These are phyloP conservation scores for Penicillium parvum DNA, from an alignment of 495 filamentous ascomycete genomes.

Conservation along the genomic window DNA sequence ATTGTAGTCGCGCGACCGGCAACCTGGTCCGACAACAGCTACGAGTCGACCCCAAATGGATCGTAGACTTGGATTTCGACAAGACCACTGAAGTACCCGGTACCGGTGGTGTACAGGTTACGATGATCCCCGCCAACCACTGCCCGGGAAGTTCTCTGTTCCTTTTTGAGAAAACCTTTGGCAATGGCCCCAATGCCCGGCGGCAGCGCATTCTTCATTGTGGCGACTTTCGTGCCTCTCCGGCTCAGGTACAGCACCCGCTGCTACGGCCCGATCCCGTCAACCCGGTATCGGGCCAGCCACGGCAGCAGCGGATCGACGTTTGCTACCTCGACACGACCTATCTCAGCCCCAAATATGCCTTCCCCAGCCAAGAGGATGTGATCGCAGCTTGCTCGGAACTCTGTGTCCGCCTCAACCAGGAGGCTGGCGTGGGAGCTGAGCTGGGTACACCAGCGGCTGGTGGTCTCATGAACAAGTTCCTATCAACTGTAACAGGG, in stretches of 20 bases:
- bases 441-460: slow-evolving; percentile 36
- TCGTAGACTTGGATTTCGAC: slow-evolving; percentile 85
- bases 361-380: slow-evolving; percentile 82
- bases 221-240: slow-evolving; percentile 90
- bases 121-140: slow-evolving; percentile 95
- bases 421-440: slow-evolving; percentile 47
- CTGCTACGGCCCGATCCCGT: slow-evolving; percentile 69
- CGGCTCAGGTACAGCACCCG: slow-evolving; percentile 80
- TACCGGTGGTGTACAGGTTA: slow-evolving; percentile 77
- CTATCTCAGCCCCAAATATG: slow-evolving; percentile 91
- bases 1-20: slow-evolving; percentile 86
- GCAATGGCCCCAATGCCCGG: slow-evolving; percentile 51
- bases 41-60: slow-evolving; percentile 77
- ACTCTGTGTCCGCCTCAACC: slow-evolving; percentile 71
- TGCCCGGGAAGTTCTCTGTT: slow-evolving; percentile 94
- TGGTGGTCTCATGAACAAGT: slow-evolving; percentile 59
- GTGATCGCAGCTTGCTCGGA: slow-evolving; percentile 85
- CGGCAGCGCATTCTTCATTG: slow-evolving; percentile 85
- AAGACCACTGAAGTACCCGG: slow-evolving; percentile 70
- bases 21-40: slow-evolving; percentile 86
- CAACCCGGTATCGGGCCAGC: slow-evolving; percentile 63
- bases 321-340: slow-evolving; percentile 96
- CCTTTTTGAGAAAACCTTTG: slow-evolving; percentile 76
- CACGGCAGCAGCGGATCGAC: slow-evolving; percentile 80
- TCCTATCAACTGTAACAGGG: slow-evolving; percentile 37